A percentile compares a stretch with the other conserved stretches of the same genome.
Evolutionary conservation across 2,329 filamentous ascomycete genomes (phyloP).

Genomic region (Aspergillus fischeri): DNA sequence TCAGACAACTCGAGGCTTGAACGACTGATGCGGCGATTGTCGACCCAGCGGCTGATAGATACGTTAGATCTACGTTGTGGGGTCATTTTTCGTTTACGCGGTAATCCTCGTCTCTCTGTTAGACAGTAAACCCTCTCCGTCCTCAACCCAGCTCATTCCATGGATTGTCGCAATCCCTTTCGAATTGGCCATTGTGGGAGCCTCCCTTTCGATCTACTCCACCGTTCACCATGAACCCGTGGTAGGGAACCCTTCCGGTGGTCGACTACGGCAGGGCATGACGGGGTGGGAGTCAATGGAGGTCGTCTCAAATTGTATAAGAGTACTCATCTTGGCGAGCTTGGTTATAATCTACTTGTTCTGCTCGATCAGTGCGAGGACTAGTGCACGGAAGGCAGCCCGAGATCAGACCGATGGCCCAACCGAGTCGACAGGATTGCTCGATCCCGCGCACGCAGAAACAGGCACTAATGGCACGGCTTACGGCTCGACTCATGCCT

Average conservation of each 20-base stretch:
- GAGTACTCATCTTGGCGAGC: constrained; percentile 62
- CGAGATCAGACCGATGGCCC: constrained; percentile 31
- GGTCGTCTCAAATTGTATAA: constrained; percentile 57
- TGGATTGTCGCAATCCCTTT: constrained; percentile 72
- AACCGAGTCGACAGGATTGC: constrained; percentile 41
- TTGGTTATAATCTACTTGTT: constrained; percentile 59
- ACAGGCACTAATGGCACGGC: constrained; percentile 47
- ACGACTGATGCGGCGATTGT: neutral
- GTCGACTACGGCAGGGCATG: constrained; percentile 37
- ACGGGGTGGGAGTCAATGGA: constrained; percentile 42
- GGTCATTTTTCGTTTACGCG: constrained; percentile 80
- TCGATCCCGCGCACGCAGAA: constrained; percentile 38
- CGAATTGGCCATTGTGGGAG: constrained; percentile 68
- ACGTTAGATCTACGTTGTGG: constrained; percentile 73
- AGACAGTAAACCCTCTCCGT: constrained; percentile 78
- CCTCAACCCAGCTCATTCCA: constrained; percentile 70
- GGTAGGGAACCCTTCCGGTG: constrained; percentile 46
- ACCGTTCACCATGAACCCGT: constrained; percentile 61
- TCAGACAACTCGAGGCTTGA: constrained; percentile 6
- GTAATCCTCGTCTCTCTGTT: constrained; percentile 82
- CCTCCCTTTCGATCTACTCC: constrained; percentile 65
- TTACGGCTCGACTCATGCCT: constrained; percentile 49
- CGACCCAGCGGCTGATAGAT: constrained; percentile 3
- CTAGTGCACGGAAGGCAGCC: constrained; percentile 34
- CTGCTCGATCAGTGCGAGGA: constrained; percentile 42